A percentile compares a stretch with the other conserved stretches of the same genome.
These are phyloP conservation scores for Colletotrichum somersetense DNA, from an alignment of 2,329 filamentous ascomycete genomes.

Conservation along the genomic window DNA sequence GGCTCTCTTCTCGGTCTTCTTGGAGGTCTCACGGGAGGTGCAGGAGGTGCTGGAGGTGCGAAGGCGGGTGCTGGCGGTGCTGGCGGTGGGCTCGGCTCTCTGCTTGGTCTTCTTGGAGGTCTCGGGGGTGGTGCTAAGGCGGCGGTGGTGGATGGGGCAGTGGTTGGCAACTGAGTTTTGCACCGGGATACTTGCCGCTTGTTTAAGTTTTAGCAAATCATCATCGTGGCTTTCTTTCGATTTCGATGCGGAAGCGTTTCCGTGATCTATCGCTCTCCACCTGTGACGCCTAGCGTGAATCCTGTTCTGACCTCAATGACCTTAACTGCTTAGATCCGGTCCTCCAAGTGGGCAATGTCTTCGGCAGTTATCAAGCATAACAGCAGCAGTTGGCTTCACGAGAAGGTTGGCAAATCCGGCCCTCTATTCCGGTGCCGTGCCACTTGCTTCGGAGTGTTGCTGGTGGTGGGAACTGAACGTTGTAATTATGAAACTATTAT, in stretches of 20 bases:
- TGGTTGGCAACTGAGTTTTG: conserved; percentile 28
- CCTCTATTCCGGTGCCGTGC: conserved; percentile 1
- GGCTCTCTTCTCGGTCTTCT: background rate
- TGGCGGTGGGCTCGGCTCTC: background rate
- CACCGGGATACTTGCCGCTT: conserved; percentile 30
- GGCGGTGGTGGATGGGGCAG: conserved; percentile 23
- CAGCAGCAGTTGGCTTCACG: background rate
- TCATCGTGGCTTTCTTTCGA: conserved; percentile 28
- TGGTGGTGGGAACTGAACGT: background rate
- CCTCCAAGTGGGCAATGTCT: too few species aligned
- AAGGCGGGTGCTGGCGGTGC: background rate
- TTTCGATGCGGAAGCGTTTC: too few species aligned
- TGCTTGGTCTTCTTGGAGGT: conserved; percentile 14
- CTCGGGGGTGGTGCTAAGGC: conserved; percentile 1
- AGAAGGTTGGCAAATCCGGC: background rate
- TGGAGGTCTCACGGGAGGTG: conserved; percentile 10
- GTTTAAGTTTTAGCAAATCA: conserved; percentile 37
- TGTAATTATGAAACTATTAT: background rate
- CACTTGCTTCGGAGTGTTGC: background rate
- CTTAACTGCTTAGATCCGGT: background rate
- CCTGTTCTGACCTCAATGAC: background rate
- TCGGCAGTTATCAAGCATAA: background rate
- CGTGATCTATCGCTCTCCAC: too few species aligned
- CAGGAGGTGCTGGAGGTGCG: background rate
- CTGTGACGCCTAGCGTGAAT: conserved; percentile 6